These are phyloP conservation scores for Trichoderma oligosporum DNA, from an alignment of 2,329 filamentous ascomycete genomes.

Conservation along the genomic window DNA sequence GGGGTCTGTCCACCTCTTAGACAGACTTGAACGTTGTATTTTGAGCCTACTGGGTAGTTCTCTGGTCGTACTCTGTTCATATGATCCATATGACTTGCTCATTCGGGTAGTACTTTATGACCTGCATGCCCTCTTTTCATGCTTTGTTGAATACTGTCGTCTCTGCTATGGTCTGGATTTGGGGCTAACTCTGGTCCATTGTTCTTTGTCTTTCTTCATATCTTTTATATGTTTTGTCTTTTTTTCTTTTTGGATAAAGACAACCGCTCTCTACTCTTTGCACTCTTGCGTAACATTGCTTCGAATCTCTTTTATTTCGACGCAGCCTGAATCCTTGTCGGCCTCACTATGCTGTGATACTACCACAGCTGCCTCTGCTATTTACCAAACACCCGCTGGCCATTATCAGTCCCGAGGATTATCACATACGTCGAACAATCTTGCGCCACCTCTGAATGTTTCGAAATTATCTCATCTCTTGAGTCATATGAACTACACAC, in stretches of 20 bases:
- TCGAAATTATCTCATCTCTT: background rate
- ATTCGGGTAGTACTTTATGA: constrained; percentile 30
- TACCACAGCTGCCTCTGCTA: constrained; percentile 1
- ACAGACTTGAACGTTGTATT: constrained; percentile 13
- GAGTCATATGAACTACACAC: constrained; percentile 6
- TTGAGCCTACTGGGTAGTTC: constrained; percentile 15
- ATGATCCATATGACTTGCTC: constrained; percentile 22
- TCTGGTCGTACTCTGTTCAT: constrained; percentile 2
- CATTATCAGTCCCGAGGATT: background rate
- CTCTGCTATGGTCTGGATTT: constrained; percentile 20
- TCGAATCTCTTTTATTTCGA: background rate
- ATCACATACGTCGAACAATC: constrained; percentile 1
- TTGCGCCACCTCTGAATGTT: constrained; percentile 1
- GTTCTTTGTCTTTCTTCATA: background rate
- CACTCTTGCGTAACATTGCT: background rate
- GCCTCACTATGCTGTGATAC: constrained; percentile 14
- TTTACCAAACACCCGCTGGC: background rate
- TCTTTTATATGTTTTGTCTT: background rate
- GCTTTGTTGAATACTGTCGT: constrained; percentile 21
- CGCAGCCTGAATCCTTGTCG: background rate
- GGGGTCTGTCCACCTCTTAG: constrained; percentile 19
- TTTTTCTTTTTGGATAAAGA: constrained; percentile 5
- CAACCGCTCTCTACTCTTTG: constrained; percentile 9
- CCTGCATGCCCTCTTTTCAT: constrained; percentile 26
- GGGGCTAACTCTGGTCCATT: background rate